Evolutionary conservation across 495 filamentous ascomycete genomes (phyloP).

Genomic region (Hypoxylon lenormandii): DNA sequence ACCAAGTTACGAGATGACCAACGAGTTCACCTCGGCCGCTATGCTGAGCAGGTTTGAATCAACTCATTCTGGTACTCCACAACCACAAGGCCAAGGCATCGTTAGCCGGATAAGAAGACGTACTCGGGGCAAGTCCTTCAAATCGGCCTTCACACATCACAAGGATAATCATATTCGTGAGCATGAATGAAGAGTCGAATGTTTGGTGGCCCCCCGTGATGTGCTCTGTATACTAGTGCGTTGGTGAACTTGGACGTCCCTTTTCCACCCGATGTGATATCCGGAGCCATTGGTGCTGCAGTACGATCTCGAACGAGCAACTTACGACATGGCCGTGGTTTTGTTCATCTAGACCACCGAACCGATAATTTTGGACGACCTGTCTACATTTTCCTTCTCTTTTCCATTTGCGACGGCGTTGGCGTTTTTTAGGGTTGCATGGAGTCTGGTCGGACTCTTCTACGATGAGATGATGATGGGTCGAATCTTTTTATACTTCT

Average conservation of each 20-base stretch:
- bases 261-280: constrained; percentile 44
- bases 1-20: constrained; percentile 83
- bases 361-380: constrained; percentile 21
- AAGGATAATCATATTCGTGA: constrained; percentile 51
- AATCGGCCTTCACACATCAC: constrained; percentile 44
- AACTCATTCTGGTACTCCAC: constrained; percentile 61
- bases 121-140: constrained; percentile 52
- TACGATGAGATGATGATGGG: constrained; percentile 44
- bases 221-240: constrained; percentile 28
- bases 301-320: constrained; percentile 50
- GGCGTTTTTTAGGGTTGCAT: constrained; percentile 46
- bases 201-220: neutral
- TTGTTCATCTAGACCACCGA: constrained; percentile 27
- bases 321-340: constrained; percentile 47
- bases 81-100: constrained; percentile 36
- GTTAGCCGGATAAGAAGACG: constrained; percentile 49
- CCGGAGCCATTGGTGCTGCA: constrained; percentile 29
- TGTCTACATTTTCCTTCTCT: constrained; percentile 28
- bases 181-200: constrained; percentile 38
- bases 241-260: constrained; percentile 15
- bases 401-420: constrained; percentile 48
- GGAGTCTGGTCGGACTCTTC: constrained; percentile 36
- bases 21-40: constrained; percentile 90
- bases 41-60: constrained; percentile 86
- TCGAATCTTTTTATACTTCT: constrained; percentile 33